These are phyloP conservation scores for Rhipidocladum racemiflorum DNA, from an alignment of 176 grass and related monocot genomes.

Conservation along the genomic window DNA sequence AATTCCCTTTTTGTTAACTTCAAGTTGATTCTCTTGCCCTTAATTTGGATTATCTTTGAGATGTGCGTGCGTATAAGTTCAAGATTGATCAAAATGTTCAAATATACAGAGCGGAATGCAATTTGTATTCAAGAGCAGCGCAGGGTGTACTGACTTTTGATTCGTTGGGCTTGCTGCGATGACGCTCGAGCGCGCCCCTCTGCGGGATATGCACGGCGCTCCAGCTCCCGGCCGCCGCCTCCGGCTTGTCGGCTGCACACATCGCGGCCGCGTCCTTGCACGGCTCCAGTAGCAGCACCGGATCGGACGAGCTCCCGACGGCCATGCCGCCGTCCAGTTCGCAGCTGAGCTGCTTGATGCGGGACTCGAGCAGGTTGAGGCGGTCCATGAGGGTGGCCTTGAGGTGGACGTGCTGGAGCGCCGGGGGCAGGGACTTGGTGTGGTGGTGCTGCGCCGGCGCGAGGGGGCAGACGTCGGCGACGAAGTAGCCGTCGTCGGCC, in stretches of 20 bases:
- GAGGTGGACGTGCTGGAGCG: conserved; percentile 32
- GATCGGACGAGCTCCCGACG: not conserved
- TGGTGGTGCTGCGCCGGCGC: conserved; percentile 37
- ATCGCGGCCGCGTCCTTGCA: not conserved
- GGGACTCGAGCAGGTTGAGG: conserved; percentile 54
- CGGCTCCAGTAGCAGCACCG: not conserved
- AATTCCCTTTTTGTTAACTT: not conserved
- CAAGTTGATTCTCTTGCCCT: not conserved
- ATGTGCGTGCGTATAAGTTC: not conserved
- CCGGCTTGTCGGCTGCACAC: not conserved
- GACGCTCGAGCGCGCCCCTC: conserved; percentile 37
- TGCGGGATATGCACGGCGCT: conserved; percentile 31
- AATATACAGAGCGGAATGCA: not conserved
- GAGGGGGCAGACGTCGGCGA: not conserved
- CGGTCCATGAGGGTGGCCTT: conserved; percentile 47
- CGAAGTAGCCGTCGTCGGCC: not conserved
- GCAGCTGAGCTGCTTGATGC: conserved; percentile 54
- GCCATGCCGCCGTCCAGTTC: conserved; percentile 25
- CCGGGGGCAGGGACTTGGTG: conserved; percentile 42
- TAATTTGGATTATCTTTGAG: not conserved
- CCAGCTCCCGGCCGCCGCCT: conserved; percentile 11
- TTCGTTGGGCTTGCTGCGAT: conserved; percentile 10
- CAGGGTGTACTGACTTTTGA: not conserved
- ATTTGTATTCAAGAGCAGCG: not conserved
- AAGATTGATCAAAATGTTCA: not conserved